Conservation (phyloP, 1,284 basidiomycete species). For the Tilletia indica region DNA sequence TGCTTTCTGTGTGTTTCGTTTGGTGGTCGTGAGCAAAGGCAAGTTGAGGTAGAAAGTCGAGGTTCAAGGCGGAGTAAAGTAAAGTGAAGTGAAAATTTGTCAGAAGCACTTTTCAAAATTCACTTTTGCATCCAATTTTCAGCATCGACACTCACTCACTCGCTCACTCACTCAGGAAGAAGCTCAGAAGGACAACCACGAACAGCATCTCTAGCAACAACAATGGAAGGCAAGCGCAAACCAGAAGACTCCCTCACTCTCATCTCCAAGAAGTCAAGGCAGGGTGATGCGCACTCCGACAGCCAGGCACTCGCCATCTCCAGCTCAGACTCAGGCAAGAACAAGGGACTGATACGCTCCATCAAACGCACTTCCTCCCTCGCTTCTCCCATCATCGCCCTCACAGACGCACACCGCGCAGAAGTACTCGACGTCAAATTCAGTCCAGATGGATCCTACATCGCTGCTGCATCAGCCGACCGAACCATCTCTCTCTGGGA, state of each 20-base stretch:
- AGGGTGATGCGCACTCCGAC: conserved; percentile 23
- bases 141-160: not conserved
- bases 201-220: not conserved
- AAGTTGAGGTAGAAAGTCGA: too few species aligned
- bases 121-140: too few species aligned
- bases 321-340: conserved; percentile 36
- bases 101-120: not conserved
- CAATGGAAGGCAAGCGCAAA: conserved; percentile 1
- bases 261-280: conserved; percentile 36
- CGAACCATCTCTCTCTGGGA: conserved; percentile 52
- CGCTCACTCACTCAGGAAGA: not conserved
- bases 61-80: too few species aligned
- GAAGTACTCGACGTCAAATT: conserved; percentile 51
- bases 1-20: too few species aligned
- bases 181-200: too few species aligned
- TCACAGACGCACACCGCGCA: conserved; percentile 45
- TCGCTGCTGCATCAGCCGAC: conserved; percentile 49
- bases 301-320: conserved; percentile 38
- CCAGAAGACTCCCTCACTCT: not conserved
- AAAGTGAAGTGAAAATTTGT: too few species aligned
- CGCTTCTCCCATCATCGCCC: conserved; percentile 40
- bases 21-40: not conserved
- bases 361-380: conserved; percentile 46
- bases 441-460: conserved; percentile 42
- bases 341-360: conserved; percentile 40